Conservation (phyloP, 305 asterid species). For the Rubia peregrina region DNA sequence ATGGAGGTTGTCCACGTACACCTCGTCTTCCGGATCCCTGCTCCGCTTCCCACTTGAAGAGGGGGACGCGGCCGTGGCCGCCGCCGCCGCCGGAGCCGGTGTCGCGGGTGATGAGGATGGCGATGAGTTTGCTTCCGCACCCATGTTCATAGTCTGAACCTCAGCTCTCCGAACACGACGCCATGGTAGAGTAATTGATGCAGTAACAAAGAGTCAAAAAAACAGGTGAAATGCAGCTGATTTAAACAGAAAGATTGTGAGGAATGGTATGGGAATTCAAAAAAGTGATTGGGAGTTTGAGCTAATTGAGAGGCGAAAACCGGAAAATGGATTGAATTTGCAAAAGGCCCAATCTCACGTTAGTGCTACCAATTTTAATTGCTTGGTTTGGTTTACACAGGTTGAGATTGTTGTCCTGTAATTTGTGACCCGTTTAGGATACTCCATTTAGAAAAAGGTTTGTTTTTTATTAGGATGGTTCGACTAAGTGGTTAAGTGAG, state of each 20-base stretch:
- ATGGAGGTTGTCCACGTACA: constrained; percentile 75
- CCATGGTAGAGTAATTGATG: not conserved
- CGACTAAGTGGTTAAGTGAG: too few relatives aligned
- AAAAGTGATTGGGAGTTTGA: not conserved
- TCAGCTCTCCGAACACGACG: not conserved
- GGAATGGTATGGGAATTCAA: not conserved
- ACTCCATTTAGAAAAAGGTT: too few relatives aligned
- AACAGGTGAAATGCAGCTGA: not conserved
- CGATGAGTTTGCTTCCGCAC: constrained; percentile 38
- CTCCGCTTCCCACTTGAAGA: constrained; percentile 49
- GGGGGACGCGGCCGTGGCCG: constrained; percentile 27
- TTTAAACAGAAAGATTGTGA: not conserved
- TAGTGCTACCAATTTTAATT: too few relatives aligned
- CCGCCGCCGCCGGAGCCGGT: constrained; percentile 20
- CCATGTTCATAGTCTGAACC: constrained; percentile 25
- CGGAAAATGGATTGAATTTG: too few relatives aligned
- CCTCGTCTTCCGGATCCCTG: constrained; percentile 89
- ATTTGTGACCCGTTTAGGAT: too few relatives aligned
- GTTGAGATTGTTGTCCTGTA: too few relatives aligned
- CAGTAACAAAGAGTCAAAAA: not conserved
- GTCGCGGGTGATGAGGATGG: constrained; percentile 25
- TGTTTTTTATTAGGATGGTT: too few relatives aligned
- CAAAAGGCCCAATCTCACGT: not conserved
- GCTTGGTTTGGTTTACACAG: too few relatives aligned
- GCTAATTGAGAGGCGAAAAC: not conserved